Percentiles rank a stretch among this genome's conserved stretches.
Conservation (phyloP, 2,329 filamentous ascomycete species). For the Trichoderma cornu-damae region DNA sequence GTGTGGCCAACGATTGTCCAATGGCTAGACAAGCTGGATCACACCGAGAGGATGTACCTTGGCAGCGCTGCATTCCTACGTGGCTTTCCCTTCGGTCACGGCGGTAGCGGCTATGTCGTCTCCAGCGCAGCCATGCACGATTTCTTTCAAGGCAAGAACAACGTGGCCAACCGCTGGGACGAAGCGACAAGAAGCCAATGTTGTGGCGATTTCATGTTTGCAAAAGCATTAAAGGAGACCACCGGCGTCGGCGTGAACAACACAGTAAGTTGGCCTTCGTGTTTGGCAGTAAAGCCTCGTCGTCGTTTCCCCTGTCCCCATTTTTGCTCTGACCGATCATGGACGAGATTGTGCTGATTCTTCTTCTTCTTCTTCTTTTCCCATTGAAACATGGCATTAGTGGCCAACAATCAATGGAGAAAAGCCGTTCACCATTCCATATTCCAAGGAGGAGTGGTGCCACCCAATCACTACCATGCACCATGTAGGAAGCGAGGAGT, state of each 20-base stretch:
- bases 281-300: neutral
- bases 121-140: slow-evolving; percentile 48
- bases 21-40: slow-evolving; percentile 44
- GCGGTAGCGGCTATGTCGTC: slow-evolving; percentile 51
- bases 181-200: slow-evolving; percentile 37
- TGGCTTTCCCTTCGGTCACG: slow-evolving; percentile 47
- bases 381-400: slow-evolving; percentile 24
- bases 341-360: neutral
- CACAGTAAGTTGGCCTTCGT: slow-evolving; percentile 33
- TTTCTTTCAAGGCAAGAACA: slow-evolving; percentile 38
- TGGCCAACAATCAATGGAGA: slow-evolving; percentile 54
- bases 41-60: slow-evolving; percentile 42
- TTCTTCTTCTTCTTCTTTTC: too few species aligned
- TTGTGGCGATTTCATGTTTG: slow-evolving; percentile 50
- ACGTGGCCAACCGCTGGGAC: slow-evolving; percentile 46
- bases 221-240: slow-evolving; percentile 41
- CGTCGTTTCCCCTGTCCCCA: neutral
- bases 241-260: slow-evolving; percentile 39
- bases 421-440: slow-evolving; percentile 48
- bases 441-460: slow-evolving; percentile 47
- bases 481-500: slow-evolving; percentile 47
- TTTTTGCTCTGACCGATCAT: too few species aligned
- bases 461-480: slow-evolving; percentile 54
- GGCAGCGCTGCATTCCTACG: slow-evolving; percentile 44
- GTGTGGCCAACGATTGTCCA: slow-evolving; percentile 48